phyloP scores from a whole-genome alignment of 768 basidiomycete genomes.

The Leccinum truebloodii region DNA sequence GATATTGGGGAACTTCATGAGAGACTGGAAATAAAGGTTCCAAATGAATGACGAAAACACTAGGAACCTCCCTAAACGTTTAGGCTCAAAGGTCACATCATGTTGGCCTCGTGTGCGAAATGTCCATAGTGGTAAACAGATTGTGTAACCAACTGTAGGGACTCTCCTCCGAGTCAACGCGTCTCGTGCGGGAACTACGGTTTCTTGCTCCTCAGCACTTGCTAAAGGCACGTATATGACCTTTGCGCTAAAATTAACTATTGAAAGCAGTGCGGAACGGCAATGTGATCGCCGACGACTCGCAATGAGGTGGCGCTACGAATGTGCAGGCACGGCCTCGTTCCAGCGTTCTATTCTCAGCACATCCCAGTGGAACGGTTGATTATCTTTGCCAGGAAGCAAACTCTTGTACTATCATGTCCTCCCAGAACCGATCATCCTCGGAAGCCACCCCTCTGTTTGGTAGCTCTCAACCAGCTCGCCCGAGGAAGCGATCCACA shows the following conservation, averaged over 20 bases:
- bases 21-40: slow-evolving; percentile 36
- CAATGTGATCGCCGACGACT: neutral
- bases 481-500: neutral
- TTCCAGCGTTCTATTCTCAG: neutral
- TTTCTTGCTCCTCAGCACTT: neutral
- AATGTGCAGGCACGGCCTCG: neutral
- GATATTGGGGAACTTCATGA: slow-evolving; percentile 15
- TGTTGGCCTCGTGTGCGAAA: no score
- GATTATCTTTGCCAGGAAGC: neutral
- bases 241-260: neutral
- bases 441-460: slow-evolving; percentile 15
- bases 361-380: neutral
- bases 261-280: neutral
- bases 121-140: neutral
- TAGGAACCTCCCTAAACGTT: neutral
- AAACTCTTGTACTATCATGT: slow-evolving; percentile 11
- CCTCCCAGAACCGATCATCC: slow-evolving; percentile 4
- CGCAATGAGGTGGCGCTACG: neutral
- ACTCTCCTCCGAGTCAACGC: no score
- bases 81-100: neutral
- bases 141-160: neutral
- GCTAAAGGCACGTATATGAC: neutral
- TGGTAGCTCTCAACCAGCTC: neutral
- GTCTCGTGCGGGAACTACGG: neutral
- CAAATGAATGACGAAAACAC: neutral